Conservation (phyloP, 257 asterid genomes). For the Nicotiana noctiflora region DNA sequence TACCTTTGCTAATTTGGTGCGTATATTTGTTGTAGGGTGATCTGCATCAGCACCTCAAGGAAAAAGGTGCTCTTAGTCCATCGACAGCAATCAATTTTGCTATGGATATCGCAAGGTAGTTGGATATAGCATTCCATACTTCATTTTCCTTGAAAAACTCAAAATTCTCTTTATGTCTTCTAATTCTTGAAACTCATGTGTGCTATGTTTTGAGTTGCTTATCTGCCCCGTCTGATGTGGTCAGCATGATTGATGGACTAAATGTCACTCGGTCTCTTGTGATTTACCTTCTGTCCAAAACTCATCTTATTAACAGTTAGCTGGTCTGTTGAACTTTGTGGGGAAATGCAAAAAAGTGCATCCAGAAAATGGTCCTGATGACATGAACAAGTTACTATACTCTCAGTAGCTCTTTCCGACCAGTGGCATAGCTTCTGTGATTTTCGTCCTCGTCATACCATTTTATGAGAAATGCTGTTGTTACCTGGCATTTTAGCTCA, state of each 20-base stretch:
- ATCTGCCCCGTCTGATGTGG: neutral
- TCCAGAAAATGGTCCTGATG: neutral
- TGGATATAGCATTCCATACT: neutral
- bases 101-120: conserved; percentile 90
- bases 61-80: conserved; percentile 78
- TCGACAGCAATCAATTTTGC: conserved; percentile 77
- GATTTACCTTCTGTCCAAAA: neutral
- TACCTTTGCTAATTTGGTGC: conserved; percentile 6
- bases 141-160: neutral
- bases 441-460: neutral
- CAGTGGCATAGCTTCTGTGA: neutral
- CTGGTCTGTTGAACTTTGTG: neutral
- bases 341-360: neutral
- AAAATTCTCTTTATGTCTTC: neutral
- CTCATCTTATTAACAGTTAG: neutral
- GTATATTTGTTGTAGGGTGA: conserved; percentile 56
- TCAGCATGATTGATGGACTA: neutral
- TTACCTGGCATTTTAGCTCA: neutral
- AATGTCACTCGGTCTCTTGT: neutral
- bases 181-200: neutral
- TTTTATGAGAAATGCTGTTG: neutral
- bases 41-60: conserved; percentile 93
- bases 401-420: neutral
- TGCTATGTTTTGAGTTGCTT: conserved; percentile 1
- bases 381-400: neutral